A percentile compares a stretch with the other conserved stretches of the same genome.
Conservation (phyloP, 2,329 filamentous ascomycete genomes). For the Sporothrix variecibatus region DNA sequence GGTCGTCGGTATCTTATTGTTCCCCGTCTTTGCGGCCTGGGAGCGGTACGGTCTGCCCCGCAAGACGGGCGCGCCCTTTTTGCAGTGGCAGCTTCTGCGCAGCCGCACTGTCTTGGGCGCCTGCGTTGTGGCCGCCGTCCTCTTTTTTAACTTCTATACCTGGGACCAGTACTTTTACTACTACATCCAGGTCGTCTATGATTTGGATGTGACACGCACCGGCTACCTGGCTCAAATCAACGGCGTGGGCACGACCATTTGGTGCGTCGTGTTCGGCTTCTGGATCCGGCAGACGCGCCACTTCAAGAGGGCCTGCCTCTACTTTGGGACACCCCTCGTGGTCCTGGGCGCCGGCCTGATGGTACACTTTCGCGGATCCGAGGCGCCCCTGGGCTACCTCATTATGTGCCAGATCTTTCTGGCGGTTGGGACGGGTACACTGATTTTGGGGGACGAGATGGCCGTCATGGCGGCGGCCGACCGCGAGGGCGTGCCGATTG, state of each 20-base stretch:
- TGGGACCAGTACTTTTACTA: slow-evolving; percentile 35
- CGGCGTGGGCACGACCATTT: slow-evolving; percentile 43
- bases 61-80: slow-evolving; percentile 41
- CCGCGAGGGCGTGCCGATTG: slow-evolving; percentile 59
- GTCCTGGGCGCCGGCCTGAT: slow-evolving; percentile 58
- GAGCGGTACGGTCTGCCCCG: slow-evolving; percentile 38
- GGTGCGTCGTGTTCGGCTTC: slow-evolving; percentile 48
- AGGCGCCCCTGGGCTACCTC: slow-evolving; percentile 52
- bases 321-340: slow-evolving; percentile 54
- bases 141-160: slow-evolving; percentile 32
- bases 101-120: slow-evolving; percentile 49
- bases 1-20: slow-evolving; percentile 42
- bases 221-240: slow-evolving; percentile 33
- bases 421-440: slow-evolving; percentile 56
- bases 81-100: slow-evolving; percentile 49
- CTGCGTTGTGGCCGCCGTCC: slow-evolving; percentile 25
- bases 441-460: slow-evolving; percentile 61
- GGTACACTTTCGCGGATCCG: slow-evolving; percentile 57
- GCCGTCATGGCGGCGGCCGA: slow-evolving; percentile 60
- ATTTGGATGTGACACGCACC: slow-evolving; percentile 29
- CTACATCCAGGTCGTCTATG: slow-evolving; percentile 34
- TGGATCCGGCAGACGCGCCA: slow-evolving; percentile 51
- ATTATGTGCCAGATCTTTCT: slow-evolving; percentile 60
- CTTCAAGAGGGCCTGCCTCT: slow-evolving; percentile 47
- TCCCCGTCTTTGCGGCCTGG: slow-evolving; percentile 44